Percentiles rank a stretch among this genome's conserved stretches.
Evolutionary conservation across 2,329 filamentous ascomycete species (phyloP).

Genomic region (Curvularia lunata): DNA sequence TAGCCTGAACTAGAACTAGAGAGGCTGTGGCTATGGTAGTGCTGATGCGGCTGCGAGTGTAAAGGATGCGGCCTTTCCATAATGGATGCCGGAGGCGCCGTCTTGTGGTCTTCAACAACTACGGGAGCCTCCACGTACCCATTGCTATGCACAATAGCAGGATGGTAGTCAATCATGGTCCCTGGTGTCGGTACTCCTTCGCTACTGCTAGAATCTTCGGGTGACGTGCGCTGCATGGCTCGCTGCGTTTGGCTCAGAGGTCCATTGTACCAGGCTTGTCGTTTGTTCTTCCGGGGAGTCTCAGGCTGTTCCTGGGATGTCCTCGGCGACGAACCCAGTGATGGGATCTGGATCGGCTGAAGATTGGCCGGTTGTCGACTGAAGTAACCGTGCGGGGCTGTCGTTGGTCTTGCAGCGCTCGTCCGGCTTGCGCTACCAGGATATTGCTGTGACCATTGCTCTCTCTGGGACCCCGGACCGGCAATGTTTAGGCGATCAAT

Average conservation of each 20-base stretch:
- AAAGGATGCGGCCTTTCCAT: slow-evolving; percentile 48
- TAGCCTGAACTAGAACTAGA: slow-evolving; percentile 38
- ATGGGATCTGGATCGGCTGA: slow-evolving; percentile 36
- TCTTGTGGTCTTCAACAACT: slow-evolving; percentile 52
- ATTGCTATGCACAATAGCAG: slow-evolving; percentile 59
- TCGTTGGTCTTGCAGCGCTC: slow-evolving; percentile 39
- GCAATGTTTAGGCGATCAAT: slow-evolving; percentile 71
- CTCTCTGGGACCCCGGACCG: slow-evolving; percentile 48
- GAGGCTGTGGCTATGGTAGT: slow-evolving; percentile 39
- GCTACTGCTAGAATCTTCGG: slow-evolving; percentile 62
- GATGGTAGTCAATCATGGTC: slow-evolving; percentile 58
- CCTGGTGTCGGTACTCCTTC: slow-evolving; percentile 62
- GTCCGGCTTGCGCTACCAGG: slow-evolving; percentile 31
- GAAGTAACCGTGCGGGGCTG: slow-evolving; percentile 48
- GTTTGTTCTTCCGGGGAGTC: slow-evolving; percentile 66
- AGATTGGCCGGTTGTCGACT: slow-evolving; percentile 28
- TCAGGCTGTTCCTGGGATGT: slow-evolving; percentile 51
- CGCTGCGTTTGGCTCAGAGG: slow-evolving; percentile 47
- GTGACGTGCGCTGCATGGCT: slow-evolving; percentile 58
- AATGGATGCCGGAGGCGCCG: slow-evolving; percentile 36
- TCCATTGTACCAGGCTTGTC: slow-evolving; percentile 75
- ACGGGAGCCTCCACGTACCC: slow-evolving; percentile 55
- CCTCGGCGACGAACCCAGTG: slow-evolving; percentile 44
- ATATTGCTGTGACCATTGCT: slow-evolving; percentile 43
- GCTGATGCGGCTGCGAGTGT: slow-evolving; percentile 35